phyloP scores from a whole-genome alignment of 2,329 filamentous ascomycete species.

The Colletotrichum chrysophilum region DNA sequence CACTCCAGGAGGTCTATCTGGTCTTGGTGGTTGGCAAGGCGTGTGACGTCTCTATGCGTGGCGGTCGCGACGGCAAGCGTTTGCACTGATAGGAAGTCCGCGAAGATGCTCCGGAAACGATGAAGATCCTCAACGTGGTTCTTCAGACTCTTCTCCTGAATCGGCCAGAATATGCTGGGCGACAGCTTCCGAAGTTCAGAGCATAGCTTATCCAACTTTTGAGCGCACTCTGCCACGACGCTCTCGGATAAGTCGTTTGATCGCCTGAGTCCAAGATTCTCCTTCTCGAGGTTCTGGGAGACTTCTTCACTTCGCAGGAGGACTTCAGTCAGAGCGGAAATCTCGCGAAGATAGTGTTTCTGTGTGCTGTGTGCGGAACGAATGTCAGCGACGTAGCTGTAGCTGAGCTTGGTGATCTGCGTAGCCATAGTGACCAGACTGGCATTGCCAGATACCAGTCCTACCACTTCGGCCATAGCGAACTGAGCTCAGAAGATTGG shows the following conservation, averaged over 20 bases:
- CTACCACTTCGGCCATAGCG: not conserved
- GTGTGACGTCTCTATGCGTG: not conserved
- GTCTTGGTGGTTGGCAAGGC: not conserved
- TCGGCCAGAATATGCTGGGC: not conserved
- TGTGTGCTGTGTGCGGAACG: not conserved
- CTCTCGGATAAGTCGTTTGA: not conserved
- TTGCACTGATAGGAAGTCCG: fast-evolving
- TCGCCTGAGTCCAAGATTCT: not conserved
- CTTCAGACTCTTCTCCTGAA: not conserved
- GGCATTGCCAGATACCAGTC: not conserved
- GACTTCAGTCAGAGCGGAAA: fast-evolving
- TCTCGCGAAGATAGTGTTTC: not conserved
- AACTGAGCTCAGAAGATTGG: no score
- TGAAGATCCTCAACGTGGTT: not conserved
- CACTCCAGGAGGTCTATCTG: not conserved
- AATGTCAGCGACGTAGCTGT: not conserved
- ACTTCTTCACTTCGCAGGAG: not conserved
- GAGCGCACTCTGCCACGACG: not conserved
- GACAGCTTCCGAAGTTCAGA: not conserved
- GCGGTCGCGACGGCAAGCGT: fast-evolving
- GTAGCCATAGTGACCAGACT: not conserved
- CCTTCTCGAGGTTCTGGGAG: not conserved
- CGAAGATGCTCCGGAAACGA: not conserved
- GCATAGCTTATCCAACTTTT: not conserved
- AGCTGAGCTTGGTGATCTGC: not conserved